Conservation (phyloP, 305 asterid species). For the Fraxinus xanthoxyloides region DNA sequence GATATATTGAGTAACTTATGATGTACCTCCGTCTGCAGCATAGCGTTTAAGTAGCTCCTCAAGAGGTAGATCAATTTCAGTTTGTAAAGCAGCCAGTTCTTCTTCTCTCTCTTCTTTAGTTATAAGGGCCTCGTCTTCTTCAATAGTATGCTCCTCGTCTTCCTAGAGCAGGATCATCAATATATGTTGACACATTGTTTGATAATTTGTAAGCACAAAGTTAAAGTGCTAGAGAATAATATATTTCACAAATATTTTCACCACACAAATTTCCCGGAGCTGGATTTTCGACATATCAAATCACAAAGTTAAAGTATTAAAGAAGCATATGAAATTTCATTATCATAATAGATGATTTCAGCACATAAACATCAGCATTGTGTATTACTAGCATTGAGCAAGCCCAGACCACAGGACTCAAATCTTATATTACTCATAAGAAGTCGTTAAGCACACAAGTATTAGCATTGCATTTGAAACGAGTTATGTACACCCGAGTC, state of each 20-base stretch:
- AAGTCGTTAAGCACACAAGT: not conserved
- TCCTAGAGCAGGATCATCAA: slow-evolving; percentile 65
- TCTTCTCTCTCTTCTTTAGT: slow-evolving; percentile 94
- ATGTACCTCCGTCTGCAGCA: slow-evolving; percentile 55
- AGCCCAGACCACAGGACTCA: slow-evolving; percentile 21
- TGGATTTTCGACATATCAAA: not conserved
- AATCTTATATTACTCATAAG: slow-evolving; percentile 16
- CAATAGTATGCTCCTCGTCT: slow-evolving; percentile 97
- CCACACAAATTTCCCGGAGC: not conserved
- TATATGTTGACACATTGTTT: slow-evolving; percentile 23
- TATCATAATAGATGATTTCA: not conserved
- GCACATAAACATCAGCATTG: slow-evolving; percentile 9
- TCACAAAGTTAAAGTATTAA: not conserved
- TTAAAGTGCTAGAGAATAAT: not conserved
- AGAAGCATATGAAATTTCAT: slow-evolving; percentile 13
- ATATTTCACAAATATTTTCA: not conserved
- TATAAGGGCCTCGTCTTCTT: slow-evolving; percentile 92
- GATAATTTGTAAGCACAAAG: slow-evolving; percentile 27
- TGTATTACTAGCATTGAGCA: not conserved
- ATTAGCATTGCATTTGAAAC: not conserved
- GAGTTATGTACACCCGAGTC: not conserved
- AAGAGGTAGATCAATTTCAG: slow-evolving; percentile 83
- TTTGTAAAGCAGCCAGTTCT: slow-evolving; percentile 79
- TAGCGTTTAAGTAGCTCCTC: slow-evolving; percentile 86
- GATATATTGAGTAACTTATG: slow-evolving; percentile 4